Conservation (phyloP, 257 asterid genomes). For the Cinchona pubescens region DNA sequence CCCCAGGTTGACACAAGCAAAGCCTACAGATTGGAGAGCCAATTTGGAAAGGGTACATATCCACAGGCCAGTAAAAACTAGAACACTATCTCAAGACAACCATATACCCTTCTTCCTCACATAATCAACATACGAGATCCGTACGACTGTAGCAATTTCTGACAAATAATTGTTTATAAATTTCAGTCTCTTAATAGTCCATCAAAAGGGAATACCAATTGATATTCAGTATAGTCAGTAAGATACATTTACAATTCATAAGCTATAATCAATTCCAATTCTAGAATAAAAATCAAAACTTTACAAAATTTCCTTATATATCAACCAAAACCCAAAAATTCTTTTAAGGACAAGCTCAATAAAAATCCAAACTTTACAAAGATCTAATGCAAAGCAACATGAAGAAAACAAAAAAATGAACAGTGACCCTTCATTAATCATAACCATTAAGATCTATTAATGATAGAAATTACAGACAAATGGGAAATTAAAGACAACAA, state of each 20-base stretch:
- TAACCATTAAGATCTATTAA: constrained; percentile 10
- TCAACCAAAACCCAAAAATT: background rate
- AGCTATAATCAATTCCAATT: background rate
- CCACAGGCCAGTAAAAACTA: background rate
- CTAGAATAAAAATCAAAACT: background rate
- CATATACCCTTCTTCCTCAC: background rate
- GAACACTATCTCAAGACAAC: background rate
- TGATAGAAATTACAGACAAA: background rate
- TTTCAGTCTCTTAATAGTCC: background rate
- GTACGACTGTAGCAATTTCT: background rate
- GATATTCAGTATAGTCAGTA: background rate
- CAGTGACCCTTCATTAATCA: background rate
- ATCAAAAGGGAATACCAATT: background rate
- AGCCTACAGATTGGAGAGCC: background rate
- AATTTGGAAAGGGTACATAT: background rate
- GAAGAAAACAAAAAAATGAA: background rate
- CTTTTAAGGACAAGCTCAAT: constrained; percentile 10
- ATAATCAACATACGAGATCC: background rate
- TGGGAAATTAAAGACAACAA: background rate
- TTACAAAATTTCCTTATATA: background rate
- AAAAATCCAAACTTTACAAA: constrained; percentile 21
- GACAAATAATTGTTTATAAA: background rate
- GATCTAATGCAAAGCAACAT: constrained; percentile 10
- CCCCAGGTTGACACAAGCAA: background rate
- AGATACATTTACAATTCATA: background rate